Base-by-base conservation (phyloP, 2,329 filamentous ascomycete genomes). In the Stemphylium beticola region DNA sequence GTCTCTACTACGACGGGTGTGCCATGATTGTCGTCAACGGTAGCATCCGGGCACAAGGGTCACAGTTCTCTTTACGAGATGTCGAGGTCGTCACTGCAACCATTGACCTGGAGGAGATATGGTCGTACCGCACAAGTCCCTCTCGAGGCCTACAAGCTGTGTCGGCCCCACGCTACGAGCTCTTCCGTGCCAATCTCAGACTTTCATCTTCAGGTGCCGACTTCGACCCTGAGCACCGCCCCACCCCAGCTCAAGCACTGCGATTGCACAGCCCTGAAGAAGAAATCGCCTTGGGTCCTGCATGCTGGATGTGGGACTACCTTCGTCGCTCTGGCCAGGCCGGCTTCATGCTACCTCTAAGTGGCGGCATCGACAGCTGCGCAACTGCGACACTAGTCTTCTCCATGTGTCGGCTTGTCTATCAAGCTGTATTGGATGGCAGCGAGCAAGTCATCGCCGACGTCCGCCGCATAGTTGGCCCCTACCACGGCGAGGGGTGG, bases 251-350 rank as follows among this genome's bases (percentile, higher is more conserved):
- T 0, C 77, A 81, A 4, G 59, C 37, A 11, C 20, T 54, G 10
- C 24, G 14, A 2, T 34, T 41, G 15, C 55, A 57, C 80, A 36
- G 76, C 0, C 85, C 86, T 0, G 87, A 89, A 64, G 86, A 90
- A 64, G 73, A 76, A 26, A 89, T 91, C 54, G 84, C 85, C 1
- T 74, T 87, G 1, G 85, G 85, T 0, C 82, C 85, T 1, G 87
- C 85, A 4, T 86, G 83, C 62, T 91, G 84, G 80, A 74, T 91
- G 1, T 91, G 85, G 84, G 84, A 88, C 61, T 87, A 86, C 62
- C 74, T 87, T 0, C 74, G 83, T 4, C 74, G 83, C 20, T 83
- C 76, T 8, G 75, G 75, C 22, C 75, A 78, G 15, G 79, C 82
- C 8, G 86, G 85, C 2, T 87, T 79, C 61, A 77, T 87, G 31